phyloP scores from a whole-genome alignment of 495 filamentous ascomycete species.

The Xylaria bambusicola region DNA sequence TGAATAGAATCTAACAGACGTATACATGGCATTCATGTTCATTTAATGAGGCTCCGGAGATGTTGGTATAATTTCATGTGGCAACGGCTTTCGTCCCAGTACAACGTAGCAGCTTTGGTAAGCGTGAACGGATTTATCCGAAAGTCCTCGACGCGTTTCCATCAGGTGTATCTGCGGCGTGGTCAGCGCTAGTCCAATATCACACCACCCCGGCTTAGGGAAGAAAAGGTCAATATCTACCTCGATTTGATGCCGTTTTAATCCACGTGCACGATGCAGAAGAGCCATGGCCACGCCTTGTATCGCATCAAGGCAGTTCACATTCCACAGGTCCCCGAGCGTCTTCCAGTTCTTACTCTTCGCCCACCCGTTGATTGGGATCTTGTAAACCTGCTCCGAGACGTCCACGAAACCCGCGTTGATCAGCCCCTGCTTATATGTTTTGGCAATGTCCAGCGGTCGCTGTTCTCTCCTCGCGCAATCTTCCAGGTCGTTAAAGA shows the following conservation, averaged over 20 bases:
- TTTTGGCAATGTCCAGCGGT: conserved; percentile 52
- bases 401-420: conserved; percentile 67
- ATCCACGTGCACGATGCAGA: conserved; percentile 26
- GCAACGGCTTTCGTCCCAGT: conserved; percentile 54
- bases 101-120: conserved; percentile 58
- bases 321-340: conserved; percentile 44
- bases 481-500: conserved; percentile 51
- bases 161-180: conserved; percentile 56
- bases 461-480: conserved; percentile 53
- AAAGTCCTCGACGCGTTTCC: conserved; percentile 57
- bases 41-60: background rate
- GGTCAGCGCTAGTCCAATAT: background rate
- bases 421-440: conserved; percentile 57
- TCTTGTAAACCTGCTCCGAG: conserved; percentile 53
- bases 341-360: conserved; percentile 22
- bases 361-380: conserved; percentile 63
- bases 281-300: conserved; percentile 15
- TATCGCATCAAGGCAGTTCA: conserved; percentile 41
- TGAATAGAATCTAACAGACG: background rate
- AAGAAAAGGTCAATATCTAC: too few species aligned
- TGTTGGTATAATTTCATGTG: background rate
- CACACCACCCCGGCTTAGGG: too few species aligned
- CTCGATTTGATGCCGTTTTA: conserved; percentile 14
- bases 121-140: conserved; percentile 55
- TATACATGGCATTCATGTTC: background rate